A percentile compares a stretch with the other conserved stretches of the same genome.
These are phyloP conservation scores for Glonium stellatum DNA, from an alignment of 495 filamentous ascomycete genomes.

Conservation along the genomic window DNA sequence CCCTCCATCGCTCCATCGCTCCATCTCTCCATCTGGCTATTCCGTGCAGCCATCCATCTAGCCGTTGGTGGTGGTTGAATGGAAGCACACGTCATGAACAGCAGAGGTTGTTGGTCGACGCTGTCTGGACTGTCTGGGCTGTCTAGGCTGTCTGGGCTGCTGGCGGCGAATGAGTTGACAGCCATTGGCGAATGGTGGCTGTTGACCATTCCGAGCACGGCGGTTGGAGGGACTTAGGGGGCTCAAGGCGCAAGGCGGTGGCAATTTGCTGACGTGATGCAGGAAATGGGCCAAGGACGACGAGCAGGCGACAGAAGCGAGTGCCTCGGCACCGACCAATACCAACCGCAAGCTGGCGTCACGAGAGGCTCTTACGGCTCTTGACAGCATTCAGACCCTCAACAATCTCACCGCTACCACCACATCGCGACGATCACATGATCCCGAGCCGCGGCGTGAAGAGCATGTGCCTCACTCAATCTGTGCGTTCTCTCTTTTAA, in stretches of 20 bases:
- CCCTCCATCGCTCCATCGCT: not conserved
- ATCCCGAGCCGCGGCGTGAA: slow-evolving; percentile 23
- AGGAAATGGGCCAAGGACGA: slow-evolving; percentile 37
- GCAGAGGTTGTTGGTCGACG: not conserved
- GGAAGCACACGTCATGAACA: not conserved
- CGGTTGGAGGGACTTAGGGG: too few species aligned
- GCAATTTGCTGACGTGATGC: slow-evolving; percentile 15
- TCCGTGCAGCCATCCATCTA: too few species aligned
- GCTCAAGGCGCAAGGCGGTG: not conserved
- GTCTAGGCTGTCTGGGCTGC: too few species aligned
- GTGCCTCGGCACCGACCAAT: slow-evolving; percentile 12
- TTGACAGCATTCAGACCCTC: slow-evolving; percentile 21
- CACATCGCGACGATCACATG: slow-evolving; percentile 29
- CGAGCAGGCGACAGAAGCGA: slow-evolving; percentile 18
- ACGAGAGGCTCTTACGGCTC: slow-evolving; percentile 26
- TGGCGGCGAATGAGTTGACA: not conserved
- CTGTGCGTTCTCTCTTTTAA: slow-evolving; percentile 42
- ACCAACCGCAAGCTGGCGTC: slow-evolving; percentile 27
- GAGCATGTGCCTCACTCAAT: slow-evolving; percentile 56
- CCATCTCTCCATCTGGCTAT: too few species aligned
- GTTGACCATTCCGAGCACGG: not conserved
- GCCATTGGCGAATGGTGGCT: not conserved
- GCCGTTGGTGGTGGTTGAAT: too few species aligned
- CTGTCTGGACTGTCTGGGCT: too few species aligned
- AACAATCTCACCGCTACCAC: slow-evolving; percentile 22